A percentile compares a stretch with the other conserved stretches of the same genome.
Evolutionary conservation across 2,329 filamentous ascomycete genomes (phyloP).

Genomic region (Hymenoscyphus infarciens): DNA sequence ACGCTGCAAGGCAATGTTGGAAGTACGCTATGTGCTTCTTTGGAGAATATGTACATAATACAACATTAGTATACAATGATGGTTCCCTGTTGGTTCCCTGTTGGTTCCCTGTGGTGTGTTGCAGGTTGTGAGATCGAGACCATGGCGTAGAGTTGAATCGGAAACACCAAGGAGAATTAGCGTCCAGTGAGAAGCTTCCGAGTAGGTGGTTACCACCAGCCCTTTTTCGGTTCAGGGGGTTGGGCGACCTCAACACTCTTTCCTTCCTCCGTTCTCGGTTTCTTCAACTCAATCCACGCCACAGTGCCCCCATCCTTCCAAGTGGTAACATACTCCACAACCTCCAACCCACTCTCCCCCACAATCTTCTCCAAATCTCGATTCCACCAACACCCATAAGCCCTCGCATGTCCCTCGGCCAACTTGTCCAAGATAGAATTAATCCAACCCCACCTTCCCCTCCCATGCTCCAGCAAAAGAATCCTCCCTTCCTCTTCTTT

Average conservation of each 20-base stretch:
- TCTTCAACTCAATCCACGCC: conserved; percentile 53
- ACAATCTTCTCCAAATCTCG: conserved; percentile 57
- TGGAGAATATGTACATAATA: neutral
- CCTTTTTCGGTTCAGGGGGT: neutral
- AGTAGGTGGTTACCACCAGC: neutral
- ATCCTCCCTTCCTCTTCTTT: conserved; percentile 56
- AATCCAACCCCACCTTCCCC: conserved; percentile 51
- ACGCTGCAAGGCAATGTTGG: no score
- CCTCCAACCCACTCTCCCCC: conserved; percentile 52
- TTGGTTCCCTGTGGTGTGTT: neutral
- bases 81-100: neutral
- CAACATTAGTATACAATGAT: neutral
- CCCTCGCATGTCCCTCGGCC: conserved; percentile 52
- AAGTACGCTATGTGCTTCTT: no score
- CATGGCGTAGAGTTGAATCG: neutral
- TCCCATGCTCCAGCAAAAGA: conserved; percentile 60
- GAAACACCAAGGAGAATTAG: neutral
- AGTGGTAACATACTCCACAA: conserved; percentile 48
- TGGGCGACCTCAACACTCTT: neutral
- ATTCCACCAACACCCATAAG: conserved; percentile 68
- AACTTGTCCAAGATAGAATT: conserved; percentile 54
- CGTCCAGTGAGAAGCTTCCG: neutral
- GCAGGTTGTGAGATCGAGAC: neutral
- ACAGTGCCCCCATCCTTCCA: conserved; percentile 53
- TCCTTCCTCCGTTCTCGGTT: conserved; percentile 16